phyloP scores from a whole-genome alignment of 805 yeast species.

The Metschnikowia borealis region DNA sequence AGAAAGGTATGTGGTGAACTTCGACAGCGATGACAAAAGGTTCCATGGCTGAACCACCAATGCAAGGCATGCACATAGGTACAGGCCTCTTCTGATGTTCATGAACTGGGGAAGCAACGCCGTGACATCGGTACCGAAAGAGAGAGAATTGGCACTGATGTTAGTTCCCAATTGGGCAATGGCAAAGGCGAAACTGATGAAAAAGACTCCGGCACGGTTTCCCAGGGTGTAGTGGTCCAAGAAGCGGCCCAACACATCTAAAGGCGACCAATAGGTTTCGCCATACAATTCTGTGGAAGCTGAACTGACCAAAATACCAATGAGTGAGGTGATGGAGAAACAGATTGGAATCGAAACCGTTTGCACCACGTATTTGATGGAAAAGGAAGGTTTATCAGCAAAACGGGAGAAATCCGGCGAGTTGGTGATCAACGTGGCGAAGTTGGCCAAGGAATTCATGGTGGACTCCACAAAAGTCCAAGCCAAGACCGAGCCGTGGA shows the following conservation, averaged over 20 bases:
- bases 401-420: constrained; percentile 89
- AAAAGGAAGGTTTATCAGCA: constrained; percentile 46
- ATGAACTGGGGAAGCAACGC: constrained; percentile 60
- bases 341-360: constrained; percentile 69
- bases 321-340: constrained; percentile 75
- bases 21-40: constrained; percentile 57
- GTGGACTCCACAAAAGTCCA: constrained; percentile 81
- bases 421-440: constrained; percentile 83
- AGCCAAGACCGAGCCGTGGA: constrained; percentile 59
- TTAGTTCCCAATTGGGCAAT: constrained; percentile 78
- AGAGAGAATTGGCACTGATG: constrained; percentile 65
- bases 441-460: constrained; percentile 81
- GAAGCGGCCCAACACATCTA: constrained; percentile 67
- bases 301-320: constrained; percentile 82
- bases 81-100: constrained; percentile 78
- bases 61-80: constrained; percentile 68
- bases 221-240: constrained; percentile 49
- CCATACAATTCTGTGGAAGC: constrained; percentile 68
- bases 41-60: constrained; percentile 82
- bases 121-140: constrained; percentile 71
- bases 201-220: constrained; percentile 75
- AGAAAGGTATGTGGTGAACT: constrained; percentile 73
- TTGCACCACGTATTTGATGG: constrained; percentile 39
- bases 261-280: constrained; percentile 76
- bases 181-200: constrained; percentile 66